These are phyloP conservation scores for Cyclotella distinguenda DNA, from an alignment of 108 stramenopile species.

Conservation along the genomic window DNA sequence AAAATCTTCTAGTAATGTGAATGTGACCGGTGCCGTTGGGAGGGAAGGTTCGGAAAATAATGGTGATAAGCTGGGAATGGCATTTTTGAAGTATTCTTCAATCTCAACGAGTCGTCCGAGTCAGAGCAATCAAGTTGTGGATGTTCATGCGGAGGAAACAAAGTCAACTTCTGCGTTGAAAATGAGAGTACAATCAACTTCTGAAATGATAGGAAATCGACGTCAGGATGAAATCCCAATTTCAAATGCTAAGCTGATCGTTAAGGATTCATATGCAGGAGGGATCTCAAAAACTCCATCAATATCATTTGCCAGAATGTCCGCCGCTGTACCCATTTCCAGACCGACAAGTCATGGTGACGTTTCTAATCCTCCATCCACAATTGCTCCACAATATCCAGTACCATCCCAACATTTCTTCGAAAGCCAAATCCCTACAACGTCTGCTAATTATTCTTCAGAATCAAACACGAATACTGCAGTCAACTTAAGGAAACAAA, in stretches of 20 bases:
- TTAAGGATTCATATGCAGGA: background rate
- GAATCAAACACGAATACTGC: background rate
- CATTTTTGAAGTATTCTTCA: conserved; percentile 31
- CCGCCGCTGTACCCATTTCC: conserved; percentile 23
- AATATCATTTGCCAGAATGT: conserved; percentile 17
- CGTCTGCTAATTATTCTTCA: background rate
- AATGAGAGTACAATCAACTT: background rate
- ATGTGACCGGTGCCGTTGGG: background rate
- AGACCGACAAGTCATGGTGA: background rate
- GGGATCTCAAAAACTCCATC: conserved; percentile 4
- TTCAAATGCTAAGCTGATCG: background rate
- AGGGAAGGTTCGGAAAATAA: background rate
- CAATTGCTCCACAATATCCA: background rate
- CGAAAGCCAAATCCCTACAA: background rate
- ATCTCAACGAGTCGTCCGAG: background rate
- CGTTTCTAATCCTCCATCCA: background rate
- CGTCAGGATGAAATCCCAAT: too few relatives aligned
- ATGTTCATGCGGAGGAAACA: conserved; percentile 20
- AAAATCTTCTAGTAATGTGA: background rate
- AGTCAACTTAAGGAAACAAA: conserved; percentile 36
- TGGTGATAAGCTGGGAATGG: conserved; percentile 22
- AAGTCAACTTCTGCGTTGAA: background rate
- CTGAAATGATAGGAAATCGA: background rate
- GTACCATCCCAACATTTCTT: background rate
- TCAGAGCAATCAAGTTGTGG: conserved; percentile 13